phyloP scores from a whole-genome alignment of 768 basidiomycete genomes.

The Suillus luteus region DNA sequence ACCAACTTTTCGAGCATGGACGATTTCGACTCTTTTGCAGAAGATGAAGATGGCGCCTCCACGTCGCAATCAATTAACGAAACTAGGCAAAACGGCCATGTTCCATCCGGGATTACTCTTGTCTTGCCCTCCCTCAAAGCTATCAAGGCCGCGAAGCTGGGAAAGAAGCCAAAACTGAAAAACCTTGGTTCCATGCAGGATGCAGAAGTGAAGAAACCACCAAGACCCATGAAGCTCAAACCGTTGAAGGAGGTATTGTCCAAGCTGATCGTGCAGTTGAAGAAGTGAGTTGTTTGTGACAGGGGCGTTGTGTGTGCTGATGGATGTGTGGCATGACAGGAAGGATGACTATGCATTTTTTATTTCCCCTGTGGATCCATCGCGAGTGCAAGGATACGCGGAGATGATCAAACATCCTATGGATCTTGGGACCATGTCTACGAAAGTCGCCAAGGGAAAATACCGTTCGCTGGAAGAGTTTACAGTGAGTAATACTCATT shows the following conservation, averaged over 20 bases:
- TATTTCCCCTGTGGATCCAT: slow-evolving; percentile 62
- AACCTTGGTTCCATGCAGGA: slow-evolving; percentile 25
- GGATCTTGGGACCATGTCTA: slow-evolving; percentile 87
- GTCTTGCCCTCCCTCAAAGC: slow-evolving; percentile 68
- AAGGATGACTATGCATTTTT: slow-evolving; percentile 90
- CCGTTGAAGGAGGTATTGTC: slow-evolving; percentile 74
- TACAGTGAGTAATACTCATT: slow-evolving; percentile 48
- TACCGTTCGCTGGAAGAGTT: slow-evolving; percentile 85
- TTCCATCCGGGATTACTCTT: slow-evolving; percentile 58
- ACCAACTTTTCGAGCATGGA: slow-evolving; percentile 30
- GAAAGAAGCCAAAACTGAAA: slow-evolving; percentile 48
- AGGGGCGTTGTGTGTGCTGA: slow-evolving; percentile 13
- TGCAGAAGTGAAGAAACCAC: slow-evolving; percentile 37
- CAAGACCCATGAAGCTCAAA: slow-evolving; percentile 71
- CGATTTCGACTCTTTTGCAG: slow-evolving; percentile 29
- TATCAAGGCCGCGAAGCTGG: slow-evolving; percentile 56
- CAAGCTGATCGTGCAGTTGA: slow-evolving; percentile 69
- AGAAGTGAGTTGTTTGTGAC: slow-evolving; percentile 53
- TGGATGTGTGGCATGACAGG: slow-evolving; percentile 39
- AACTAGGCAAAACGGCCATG: slow-evolving; percentile 17
- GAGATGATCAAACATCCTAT: slow-evolving; percentile 83
- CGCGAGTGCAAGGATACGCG: slow-evolving; percentile 60
- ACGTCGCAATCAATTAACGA: slow-evolving; percentile 29
- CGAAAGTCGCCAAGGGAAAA: slow-evolving; percentile 73
- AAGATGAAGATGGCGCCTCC: slow-evolving; percentile 33